These are phyloP conservation scores for Hypoxylon sp. DNA, from an alignment of 2,329 filamentous ascomycete genomes.

Conservation along the genomic window DNA sequence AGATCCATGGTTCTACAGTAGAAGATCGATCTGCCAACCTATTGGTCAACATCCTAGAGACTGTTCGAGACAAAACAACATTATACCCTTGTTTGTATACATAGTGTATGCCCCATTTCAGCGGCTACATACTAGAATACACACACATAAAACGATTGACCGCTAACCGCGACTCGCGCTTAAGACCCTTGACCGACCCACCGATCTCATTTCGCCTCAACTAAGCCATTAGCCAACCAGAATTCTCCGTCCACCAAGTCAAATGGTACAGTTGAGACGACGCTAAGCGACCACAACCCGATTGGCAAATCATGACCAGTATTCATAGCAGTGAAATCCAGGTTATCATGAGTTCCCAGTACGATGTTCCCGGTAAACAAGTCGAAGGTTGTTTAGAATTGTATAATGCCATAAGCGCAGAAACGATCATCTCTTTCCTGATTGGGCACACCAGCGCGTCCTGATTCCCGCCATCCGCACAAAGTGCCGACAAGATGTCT, in stretches of 20 bases:
- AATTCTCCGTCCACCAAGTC: constrained; percentile 43
- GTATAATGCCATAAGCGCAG: constrained; percentile 34
- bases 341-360: constrained; percentile 9
- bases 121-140: constrained; percentile 30
- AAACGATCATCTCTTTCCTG: constrained; percentile 36
- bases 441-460: constrained; percentile 52
- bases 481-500: constrained; percentile 42
- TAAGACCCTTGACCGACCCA: constrained; percentile 47
- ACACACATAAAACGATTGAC: constrained; percentile 10
- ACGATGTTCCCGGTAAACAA: constrained; percentile 14
- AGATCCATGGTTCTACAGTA: constrained; percentile 10
- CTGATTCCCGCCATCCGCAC: constrained; percentile 50
- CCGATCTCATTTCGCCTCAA: constrained; percentile 49
- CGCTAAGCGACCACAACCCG: constrained; percentile 25
- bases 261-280: constrained; percentile 45
- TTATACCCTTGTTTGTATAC: constrained; percentile 13
- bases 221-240: constrained; percentile 50
- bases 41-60: constrained; percentile 22
- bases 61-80: constrained; percentile 29
- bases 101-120: constrained; percentile 27
- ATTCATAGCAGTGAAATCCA: constrained; percentile 28
- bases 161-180: constrained; percentile 52
- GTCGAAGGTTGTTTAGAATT: background rate
- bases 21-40: constrained; percentile 2
- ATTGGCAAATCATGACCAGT: constrained; percentile 25